Evolutionary conservation across 1,284 basidiomycete genomes (phyloP).

Genomic region (Cryptococcus depauperatus): DNA sequence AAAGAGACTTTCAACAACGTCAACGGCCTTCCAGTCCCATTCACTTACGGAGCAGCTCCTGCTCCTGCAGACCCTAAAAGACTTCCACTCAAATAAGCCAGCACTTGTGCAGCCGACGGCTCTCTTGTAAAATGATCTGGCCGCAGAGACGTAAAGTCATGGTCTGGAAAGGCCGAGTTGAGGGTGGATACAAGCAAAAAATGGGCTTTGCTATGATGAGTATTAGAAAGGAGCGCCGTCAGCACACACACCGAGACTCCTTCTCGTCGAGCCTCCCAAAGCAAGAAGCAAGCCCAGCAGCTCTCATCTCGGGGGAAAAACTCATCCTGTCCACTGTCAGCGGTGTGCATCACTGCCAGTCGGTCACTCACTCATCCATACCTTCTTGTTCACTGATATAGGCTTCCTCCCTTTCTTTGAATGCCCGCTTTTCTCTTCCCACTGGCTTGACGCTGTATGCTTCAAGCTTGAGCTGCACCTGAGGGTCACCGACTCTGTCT

Average conservation of each 20-base stretch:
- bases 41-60: constrained; percentile 23
- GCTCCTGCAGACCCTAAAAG: constrained; percentile 23
- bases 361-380: constrained; percentile 43
- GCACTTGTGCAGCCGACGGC: constrained; percentile 54
- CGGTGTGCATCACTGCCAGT: neutral
- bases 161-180: constrained; percentile 94
- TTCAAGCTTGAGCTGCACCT: constrained; percentile 86
- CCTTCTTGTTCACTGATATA: constrained; percentile 51
- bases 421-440: constrained; percentile 92
- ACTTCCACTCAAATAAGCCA: constrained; percentile 25
- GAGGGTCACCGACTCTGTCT: constrained; percentile 70
- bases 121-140: constrained; percentile 85
- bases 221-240: neutral
- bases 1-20: neutral
- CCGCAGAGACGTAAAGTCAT: constrained; percentile 90
- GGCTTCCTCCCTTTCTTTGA: constrained; percentile 79
- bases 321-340: constrained; percentile 28
- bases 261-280: constrained; percentile 45
- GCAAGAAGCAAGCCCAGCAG: constrained; percentile 40
- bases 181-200: constrained; percentile 86
- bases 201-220: constrained; percentile 34
- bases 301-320: constrained; percentile 45
- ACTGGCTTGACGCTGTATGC: constrained; percentile 98
- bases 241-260: constrained; percentile 38
- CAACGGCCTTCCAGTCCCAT: neutral